Percentiles rank a stretch among this genome's conserved stretches.
Evolutionary conservation across 805 yeast species (phyloP).

Genomic region (Blastobotrys peoriensis): DNA sequence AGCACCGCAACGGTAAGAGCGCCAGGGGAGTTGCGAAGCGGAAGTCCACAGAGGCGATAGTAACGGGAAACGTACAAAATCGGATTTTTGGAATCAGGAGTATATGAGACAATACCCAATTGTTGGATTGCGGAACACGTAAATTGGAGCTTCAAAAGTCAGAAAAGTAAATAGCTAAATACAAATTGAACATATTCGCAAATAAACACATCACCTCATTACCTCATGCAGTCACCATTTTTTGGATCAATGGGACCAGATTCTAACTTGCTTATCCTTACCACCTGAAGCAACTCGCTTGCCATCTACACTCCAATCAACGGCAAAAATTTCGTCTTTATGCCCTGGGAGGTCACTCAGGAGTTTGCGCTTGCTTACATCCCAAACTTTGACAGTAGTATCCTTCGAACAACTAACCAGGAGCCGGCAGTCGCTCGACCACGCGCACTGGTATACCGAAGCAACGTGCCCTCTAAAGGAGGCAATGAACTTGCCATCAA

Average conservation of each 20-base stretch:
- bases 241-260: conserved; percentile 65
- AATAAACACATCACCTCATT: too few relatives aligned
- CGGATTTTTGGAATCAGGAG: too few relatives aligned
- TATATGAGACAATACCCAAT: too few relatives aligned
- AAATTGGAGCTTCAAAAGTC: too few relatives aligned
- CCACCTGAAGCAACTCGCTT: conserved; percentile 95
- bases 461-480: conserved; percentile 97
- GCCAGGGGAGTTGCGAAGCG: too few relatives aligned
- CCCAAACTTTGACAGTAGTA: conserved; percentile 96
- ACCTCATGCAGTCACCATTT: too few relatives aligned
- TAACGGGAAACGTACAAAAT: too few relatives aligned
- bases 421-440: conserved; percentile 93
- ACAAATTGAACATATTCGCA: too few relatives aligned
- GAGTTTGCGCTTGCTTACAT: conserved; percentile 75
- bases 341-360: conserved; percentile 94
- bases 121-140: too few relatives aligned
- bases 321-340: conserved; percentile 90
- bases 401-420: conserved; percentile 93
- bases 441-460: conserved; percentile 93
- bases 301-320: conserved; percentile 98
- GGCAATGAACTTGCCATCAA: conserved; percentile 81
- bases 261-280: conserved; percentile 85
- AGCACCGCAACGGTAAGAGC: too few relatives aligned
- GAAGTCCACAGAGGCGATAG: too few relatives aligned
- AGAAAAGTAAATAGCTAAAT: too few relatives aligned